Base-by-base conservation (phyloP, 2,329 filamentous ascomycete species). In the Fragosphaeria purpurea region DNA sequence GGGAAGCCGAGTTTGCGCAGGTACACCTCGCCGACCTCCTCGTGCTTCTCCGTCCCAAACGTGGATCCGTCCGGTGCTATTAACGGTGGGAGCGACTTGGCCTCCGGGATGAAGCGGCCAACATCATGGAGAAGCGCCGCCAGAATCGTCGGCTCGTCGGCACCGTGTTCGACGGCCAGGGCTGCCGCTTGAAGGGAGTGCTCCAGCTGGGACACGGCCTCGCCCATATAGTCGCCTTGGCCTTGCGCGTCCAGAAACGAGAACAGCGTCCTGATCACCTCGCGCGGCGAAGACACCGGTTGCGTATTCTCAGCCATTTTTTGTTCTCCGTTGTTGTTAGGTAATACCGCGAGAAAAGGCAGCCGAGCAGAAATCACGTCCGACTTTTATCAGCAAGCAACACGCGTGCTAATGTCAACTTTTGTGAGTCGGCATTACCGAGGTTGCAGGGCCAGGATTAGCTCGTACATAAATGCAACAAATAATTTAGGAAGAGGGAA, bases 121-220 rank as follows among this genome's bases (percentile, higher is more conserved):
- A 52, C 42, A 30, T 52, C 50, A 43, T 52, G 50, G 10, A 52
- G 33, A 12, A 52, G 50, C 10, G 50, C 50, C 2, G 46, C 50
- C 9, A 52, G 7, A 3, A 48, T 31, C 6, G 46, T 48, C 6
- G 41, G 31, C 46, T 52, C 49, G 22, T 47, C 40, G 11, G 44
- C 48, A 2, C 32, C 32, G 32, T 46, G 31, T 6, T 46, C 39
- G n/a, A 43, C 48, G 4, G 48, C 48, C 22, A 47, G 39, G 4
- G 38, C 33, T 1, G 48, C 48, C 4, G 48, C 48, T 34, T 50
- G 48, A 11, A 50, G 34, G 3, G 43, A 46, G 44, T 50, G 48
- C 48, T 50, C 35, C 4, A 50, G 38, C 13, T 50, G 48, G 4
- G 48, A 50, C 12, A 50, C 48, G 5, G 48, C 43, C 30, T 50